Percentiles rank a stretch among this genome's conserved stretches.
phyloP scores from a whole-genome alignment of 306 rosid species.

The Alnus rubra region DNA sequence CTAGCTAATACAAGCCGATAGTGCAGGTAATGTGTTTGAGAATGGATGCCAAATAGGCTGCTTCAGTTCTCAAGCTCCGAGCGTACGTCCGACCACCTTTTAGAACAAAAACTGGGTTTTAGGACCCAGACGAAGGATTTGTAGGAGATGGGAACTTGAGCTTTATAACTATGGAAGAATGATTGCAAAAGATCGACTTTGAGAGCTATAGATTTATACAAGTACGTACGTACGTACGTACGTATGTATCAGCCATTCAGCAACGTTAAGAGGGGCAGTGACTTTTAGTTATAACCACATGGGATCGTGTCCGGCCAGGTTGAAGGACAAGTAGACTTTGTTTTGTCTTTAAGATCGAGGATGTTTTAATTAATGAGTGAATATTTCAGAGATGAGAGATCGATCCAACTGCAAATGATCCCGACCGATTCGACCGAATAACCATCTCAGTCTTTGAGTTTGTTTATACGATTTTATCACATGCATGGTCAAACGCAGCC shows the following conservation, averaged over 20 bases:
- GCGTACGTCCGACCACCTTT: not conserved
- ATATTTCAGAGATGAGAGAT: not conserved
- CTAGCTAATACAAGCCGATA: not conserved
- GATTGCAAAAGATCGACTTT: not conserved
- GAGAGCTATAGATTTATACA: not conserved
- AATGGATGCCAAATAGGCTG: not conserved
- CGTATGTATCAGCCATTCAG: not conserved
- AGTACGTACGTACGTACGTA: not conserved
- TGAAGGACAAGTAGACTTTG: not conserved
- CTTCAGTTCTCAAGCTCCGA: not conserved
- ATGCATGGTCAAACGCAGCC: not conserved
- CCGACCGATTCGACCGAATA: not conserved
- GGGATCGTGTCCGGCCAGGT: not conserved
- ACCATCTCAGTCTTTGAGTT: not conserved
- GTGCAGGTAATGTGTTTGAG: not conserved
- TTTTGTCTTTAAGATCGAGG: not conserved
- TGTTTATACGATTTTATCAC: not conserved
- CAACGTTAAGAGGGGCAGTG: not conserved
- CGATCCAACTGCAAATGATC: not conserved
- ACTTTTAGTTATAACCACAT: conserved; percentile 10
- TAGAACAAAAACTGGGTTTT: not conserved
- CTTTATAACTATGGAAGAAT: not conserved
- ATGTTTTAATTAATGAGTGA: not conserved
- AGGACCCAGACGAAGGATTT: not conserved
- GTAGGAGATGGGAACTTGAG: not conserved